phyloP scores from a whole-genome alignment of 2,329 filamentous ascomycete species.

The Fusarium transvaalense region DNA sequence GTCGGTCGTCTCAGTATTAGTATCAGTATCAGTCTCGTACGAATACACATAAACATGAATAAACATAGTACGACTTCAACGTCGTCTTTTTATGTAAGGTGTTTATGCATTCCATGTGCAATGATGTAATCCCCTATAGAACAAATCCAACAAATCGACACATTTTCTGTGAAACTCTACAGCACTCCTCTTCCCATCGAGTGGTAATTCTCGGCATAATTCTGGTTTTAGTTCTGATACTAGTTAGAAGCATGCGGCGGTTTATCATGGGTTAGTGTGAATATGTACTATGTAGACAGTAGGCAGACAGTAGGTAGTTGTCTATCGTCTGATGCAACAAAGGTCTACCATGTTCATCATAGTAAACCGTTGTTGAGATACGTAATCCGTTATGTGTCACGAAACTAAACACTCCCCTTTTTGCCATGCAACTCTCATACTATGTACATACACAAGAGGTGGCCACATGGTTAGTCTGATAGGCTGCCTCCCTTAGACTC shows the following conservation, averaged over 20 bases:
- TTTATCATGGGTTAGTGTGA: not conserved
- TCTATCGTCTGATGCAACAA: not conserved
- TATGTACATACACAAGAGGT: not conserved
- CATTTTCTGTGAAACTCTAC: constrained; percentile 13
- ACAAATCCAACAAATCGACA: constrained; percentile 28
- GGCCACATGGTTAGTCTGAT: constrained; percentile 32
- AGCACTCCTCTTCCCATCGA: not conserved
- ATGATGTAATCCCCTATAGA: constrained; percentile 29
- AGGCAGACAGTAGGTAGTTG: not conserved
- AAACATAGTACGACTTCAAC: constrained; percentile 1
- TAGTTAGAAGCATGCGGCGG: no score
- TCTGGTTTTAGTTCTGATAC: not conserved
- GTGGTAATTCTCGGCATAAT: not conserved
- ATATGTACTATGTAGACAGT: not conserved
- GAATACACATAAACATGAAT: not conserved
- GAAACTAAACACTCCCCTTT: constrained; percentile 7
- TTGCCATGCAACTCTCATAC: constrained; percentile 8
- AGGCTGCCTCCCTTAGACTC: constrained; percentile 6
- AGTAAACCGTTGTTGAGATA: constrained; percentile 4
- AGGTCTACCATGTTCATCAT: not conserved
- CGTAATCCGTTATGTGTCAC: constrained; percentile 28
- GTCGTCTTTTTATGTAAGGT: constrained; percentile 18
- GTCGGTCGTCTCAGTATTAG: constrained; percentile 24
- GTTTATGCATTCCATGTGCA: constrained; percentile 19
- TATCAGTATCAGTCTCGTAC: not conserved